Evolutionary conservation across 768 basidiomycete genomes (phyloP).

Genomic region (Xanthoconium stramineum): DNA sequence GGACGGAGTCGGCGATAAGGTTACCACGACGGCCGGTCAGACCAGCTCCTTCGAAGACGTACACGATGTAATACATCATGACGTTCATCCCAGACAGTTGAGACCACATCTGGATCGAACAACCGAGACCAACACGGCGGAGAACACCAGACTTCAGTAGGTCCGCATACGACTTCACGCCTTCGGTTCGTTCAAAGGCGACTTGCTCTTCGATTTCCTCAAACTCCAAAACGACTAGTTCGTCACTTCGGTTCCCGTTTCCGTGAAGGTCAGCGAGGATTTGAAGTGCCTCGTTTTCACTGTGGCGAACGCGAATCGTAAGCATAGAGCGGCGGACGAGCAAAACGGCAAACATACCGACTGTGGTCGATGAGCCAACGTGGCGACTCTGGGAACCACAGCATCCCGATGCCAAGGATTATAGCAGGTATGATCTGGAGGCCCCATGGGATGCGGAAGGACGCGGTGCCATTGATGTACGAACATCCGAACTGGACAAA

Average conservation of each 20-base stretch:
- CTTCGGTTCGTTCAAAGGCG: slow-evolving; percentile 61
- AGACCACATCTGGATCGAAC: slow-evolving; percentile 76
- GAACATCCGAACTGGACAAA: slow-evolving; percentile 76
- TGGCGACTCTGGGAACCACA: slow-evolving; percentile 65
- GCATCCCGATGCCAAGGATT: slow-evolving; percentile 64
- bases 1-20: slow-evolving; percentile 72
- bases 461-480: slow-evolving; percentile 59
- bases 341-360: slow-evolving; percentile 32
- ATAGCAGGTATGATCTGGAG: slow-evolving; percentile 78
- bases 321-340: not conserved
- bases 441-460: slow-evolving; percentile 80
- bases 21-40: slow-evolving; percentile 71
- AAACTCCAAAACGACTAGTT: slow-evolving; percentile 67
- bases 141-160: slow-evolving; percentile 63
- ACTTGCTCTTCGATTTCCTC: slow-evolving; percentile 60
- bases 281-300: slow-evolving; percentile 57
- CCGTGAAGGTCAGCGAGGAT: slow-evolving; percentile 75
- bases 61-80: slow-evolving; percentile 65
- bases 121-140: slow-evolving; percentile 68
- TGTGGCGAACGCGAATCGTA: slow-evolving; percentile 1
- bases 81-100: slow-evolving; percentile 77
- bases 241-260: slow-evolving; percentile 50
- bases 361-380: slow-evolving; percentile 68
- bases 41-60: slow-evolving; percentile 76
- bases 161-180: slow-evolving; percentile 68